phyloP scores from a whole-genome alignment of 2,329 filamentous ascomycete species.

The Boeremia lycopersici region DNA sequence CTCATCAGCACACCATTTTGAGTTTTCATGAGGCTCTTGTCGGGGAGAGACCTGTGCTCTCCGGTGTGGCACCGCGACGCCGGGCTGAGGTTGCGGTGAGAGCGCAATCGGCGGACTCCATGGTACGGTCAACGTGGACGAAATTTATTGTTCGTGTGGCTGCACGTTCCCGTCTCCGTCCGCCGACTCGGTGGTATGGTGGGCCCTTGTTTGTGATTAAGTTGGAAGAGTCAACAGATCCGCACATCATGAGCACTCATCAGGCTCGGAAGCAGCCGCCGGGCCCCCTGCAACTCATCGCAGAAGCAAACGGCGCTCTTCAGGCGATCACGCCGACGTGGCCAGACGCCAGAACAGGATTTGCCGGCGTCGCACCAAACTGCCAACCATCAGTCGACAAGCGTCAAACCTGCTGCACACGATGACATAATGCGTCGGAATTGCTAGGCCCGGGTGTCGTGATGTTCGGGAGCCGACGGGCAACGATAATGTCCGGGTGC shows the following conservation, averaged over 20 bases:
- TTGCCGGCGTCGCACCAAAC: constrained; percentile 9
- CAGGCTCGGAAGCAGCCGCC: constrained; percentile 11
- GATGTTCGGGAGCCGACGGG: constrained; percentile 21
- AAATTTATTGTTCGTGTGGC: background rate
- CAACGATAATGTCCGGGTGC: constrained; percentile 3
- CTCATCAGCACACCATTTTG: constrained; percentile 5
- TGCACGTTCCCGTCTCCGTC: constrained; percentile 4
- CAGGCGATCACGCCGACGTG: constrained; percentile 26
- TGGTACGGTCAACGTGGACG: constrained; percentile 2
- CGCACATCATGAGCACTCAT: constrained; percentile 4
- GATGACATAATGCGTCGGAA: constrained; percentile 27
- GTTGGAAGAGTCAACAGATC: constrained; percentile 3
- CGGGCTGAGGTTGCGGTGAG: background rate
- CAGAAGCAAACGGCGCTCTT: background rate
- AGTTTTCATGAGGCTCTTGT: constrained; percentile 6
- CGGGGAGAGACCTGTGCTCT: constrained; percentile 11
- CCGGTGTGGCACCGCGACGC: background rate
- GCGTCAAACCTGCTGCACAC: constrained; percentile 6
- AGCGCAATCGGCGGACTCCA: background rate
- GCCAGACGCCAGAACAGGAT: constrained; percentile 27
- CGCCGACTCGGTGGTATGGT: constrained; percentile 7
- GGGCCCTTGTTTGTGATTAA: constrained; percentile 11
- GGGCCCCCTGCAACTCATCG: constrained; percentile 6
- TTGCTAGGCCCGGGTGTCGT: constrained; percentile 22
- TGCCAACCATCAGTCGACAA: constrained; percentile 17